Evolutionary conservation across 495 filamentous ascomycete genomes (phyloP), one percentile per base, ranked within the genome.

Genomic region (Sordaria brevicollis): DNA sequence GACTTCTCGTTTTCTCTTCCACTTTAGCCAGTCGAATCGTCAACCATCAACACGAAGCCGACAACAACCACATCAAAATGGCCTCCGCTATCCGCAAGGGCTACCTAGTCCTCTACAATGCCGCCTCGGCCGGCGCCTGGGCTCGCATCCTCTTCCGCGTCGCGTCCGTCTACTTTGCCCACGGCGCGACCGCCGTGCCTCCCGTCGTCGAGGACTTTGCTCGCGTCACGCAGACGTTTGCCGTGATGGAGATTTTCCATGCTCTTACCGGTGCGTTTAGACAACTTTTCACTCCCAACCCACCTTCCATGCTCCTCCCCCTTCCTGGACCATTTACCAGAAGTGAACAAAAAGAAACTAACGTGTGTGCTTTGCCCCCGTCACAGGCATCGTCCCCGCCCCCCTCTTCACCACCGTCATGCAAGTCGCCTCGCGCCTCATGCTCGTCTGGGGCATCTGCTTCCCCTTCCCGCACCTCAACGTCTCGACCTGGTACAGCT

Each of bases 91-190:
- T 77, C 74, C 85, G 83, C 71, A 86, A 80, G 66, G 81, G 78
- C 74, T 96, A 96, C 82, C 88, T 97, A 43, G 85, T 91, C 78
- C 78, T 86, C 76, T 99, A 97, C 87, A 99, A 97, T 79, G 81
- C 87, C 72, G 74, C 89, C 71, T 93, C 87, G 72, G 88, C 91
- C 68, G 68, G 89, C 54, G 85, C 93, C 70, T 99, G 95, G 95
- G 75, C 84, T 19, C 84, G 83, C 34, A 87, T 95, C 67, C 85
- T 96, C 68, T 81, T 85, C 66, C 88, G 90, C 65, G 76, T 76
- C 81, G 83, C 70, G 70, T 72, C 79, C 29, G 73, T 82, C 43
- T 66, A 80, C 36, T 69, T 68, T 15, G 66, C 49, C 57, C 68
- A 68, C 57, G 75, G 77, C 21, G 68, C 77, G 6, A 34, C 65